Evolutionary conservation across 2,329 filamentous ascomycete genomes (phyloP), one percentile per base, ranked within the genome.

Genomic region (Colletotrichum echinochloae): DNA sequence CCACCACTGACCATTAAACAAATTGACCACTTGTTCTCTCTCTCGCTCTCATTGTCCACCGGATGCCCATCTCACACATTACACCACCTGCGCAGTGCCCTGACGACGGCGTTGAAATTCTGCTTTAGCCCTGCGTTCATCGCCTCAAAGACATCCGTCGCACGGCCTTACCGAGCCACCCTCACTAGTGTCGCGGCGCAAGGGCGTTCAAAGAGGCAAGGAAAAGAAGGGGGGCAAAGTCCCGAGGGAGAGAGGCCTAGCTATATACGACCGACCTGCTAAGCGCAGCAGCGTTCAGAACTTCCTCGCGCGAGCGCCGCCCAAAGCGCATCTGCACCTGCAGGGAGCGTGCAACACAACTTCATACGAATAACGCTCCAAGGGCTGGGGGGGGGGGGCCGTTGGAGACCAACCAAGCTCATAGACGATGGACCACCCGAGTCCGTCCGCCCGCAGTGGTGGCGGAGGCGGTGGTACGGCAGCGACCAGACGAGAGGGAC

Each of bases 391-490:
- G n/a, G n/a, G n/a, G n/a, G n/a, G 26, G 16, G 26, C 7, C 14
- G 26, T 30, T 51, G 48, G 26, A 11, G 11, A 18, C 48, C 48
- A 28, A 26, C 48, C 48, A 30, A 33, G 57, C n/a, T 23, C 46
- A 60, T 48, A 60, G 48, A 30, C 41, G 39, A 60, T 60, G 57
- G 57, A 60, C 57, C 57, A 60, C 41, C 57, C 57, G 30, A 60
- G 57, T 48, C 57, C 57, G 57, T 60, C 57, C 41, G 57, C 41
- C 57, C 51, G 51, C 51, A 54, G 51, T 54, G 51, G 51, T 37
- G 67, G 51, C 64, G 63, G 64, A 57, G 57, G 66, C 63, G 48
- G 20, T 44, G n/a, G 57, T 57, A 39, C 56, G 51, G 51, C 64
- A 51, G 44, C 66, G 37, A 37, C 48, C 64, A 61, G 57, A 37